These are phyloP conservation scores for Talaromyces pinophilus DNA, from an alignment of 2,329 filamentous ascomycete genomes.

Conservation along the genomic window DNA sequence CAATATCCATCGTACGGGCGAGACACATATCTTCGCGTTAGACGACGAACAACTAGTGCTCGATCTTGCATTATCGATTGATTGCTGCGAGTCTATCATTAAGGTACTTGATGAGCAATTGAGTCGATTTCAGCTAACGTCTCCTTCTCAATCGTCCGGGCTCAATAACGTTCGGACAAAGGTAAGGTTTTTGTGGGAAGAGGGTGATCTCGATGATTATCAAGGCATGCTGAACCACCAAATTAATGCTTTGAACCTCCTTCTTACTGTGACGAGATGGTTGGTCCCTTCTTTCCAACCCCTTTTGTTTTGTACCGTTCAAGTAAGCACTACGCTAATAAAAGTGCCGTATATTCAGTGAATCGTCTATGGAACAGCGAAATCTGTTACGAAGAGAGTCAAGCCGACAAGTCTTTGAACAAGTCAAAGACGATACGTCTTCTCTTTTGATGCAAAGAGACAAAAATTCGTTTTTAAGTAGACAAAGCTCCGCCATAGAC, in stretches of 20 bases:
- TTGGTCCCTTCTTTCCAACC: neutral
- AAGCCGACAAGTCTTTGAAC: neutral
- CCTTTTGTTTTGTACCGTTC: neutral
- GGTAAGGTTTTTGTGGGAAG: neutral
- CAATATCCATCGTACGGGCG: neutral
- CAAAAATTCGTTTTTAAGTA: neutral
- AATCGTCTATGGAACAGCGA: neutral
- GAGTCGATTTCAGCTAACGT: neutral
- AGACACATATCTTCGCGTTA: neutral
- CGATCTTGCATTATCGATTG: neutral
- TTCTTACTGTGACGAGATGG: neutral
- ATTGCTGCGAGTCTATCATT: neutral
- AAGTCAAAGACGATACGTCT: neutral
- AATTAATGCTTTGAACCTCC: neutral
- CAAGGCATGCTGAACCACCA: neutral
- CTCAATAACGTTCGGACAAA: neutral
- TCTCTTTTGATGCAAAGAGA: neutral
- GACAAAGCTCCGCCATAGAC: neutral
- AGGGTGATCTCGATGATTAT: neutral
- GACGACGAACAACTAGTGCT: neutral
- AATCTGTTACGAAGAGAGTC: neutral
- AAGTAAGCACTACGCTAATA: neutral
- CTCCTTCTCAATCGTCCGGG: neutral
- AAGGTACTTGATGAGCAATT: neutral
- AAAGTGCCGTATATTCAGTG: neutral